Base-by-base conservation (phyloP, 2,329 filamentous ascomycete species). In the Cladorrhinum sp. region DNA sequence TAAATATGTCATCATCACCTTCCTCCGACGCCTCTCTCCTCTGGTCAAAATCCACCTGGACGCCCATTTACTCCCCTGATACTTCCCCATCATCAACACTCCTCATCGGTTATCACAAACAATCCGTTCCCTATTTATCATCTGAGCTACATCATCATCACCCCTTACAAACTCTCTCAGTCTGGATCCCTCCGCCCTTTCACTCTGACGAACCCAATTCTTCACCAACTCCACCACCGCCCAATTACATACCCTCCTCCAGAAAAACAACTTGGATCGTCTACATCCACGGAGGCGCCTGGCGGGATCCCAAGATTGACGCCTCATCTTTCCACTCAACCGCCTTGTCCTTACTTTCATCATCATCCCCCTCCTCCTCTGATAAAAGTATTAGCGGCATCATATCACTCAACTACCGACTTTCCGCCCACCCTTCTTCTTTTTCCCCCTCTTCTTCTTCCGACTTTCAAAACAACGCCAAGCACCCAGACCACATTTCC, bases 401-500 rank as follows among this genome's bases (percentile, higher is more conserved):
- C 68, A 83, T 85, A 25, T 87, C 85, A 50, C 70, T 89, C 60
- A 83, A 86, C 72, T 89, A 89, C 77, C 81, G 85, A 38, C 82
- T 89, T 54, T 85, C 83, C 6, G 78, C 83, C 1, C 72, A 81
- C 62, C 81, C 83, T 0, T 71, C 72, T n/a, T n/a, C n/a, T n/a
- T n/a, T n/a, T n/a, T n/a, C n/a, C n/a, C n/a, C n/a, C n/a, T n/a
- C n/a, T n/a, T n/a, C n/a, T n/a, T n/a, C n/a, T n/a, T n/a, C n/a
- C n/a, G n/a, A n/a, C n/a, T n/a, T n/a, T n/a, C n/a, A n/a, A 82
- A 52, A 41, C 36, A 75, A 73, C 38, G 85, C 81, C 1, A 65
- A 63, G 16, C 85, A 89, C 67, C 87, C 87, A 0, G 80, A 83
- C 54, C 87, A 90, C 67, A 72, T 89, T 32, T 69, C 74, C 41